phyloP scores from a whole-genome alignment of 2,329 filamentous ascomycete genomes.

The Coniochaeta ligniaria region DNA sequence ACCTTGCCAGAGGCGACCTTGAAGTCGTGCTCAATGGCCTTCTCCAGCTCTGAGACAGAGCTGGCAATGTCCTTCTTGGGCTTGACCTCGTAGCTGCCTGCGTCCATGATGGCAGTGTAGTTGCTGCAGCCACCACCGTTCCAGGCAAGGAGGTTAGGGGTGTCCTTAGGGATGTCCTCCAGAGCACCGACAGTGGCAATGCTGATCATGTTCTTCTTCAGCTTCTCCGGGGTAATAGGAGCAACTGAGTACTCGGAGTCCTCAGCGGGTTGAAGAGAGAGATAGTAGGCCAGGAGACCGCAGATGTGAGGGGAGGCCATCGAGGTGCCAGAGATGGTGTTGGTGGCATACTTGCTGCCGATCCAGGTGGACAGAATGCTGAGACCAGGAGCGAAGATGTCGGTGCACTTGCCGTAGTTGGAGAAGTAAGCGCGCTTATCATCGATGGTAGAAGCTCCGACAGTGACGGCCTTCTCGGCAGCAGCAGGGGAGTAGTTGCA shows the following conservation, averaged over 20 bases:
- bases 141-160: conserved; percentile 94
- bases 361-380: conserved; percentile 99
- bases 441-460: conserved; percentile 86
- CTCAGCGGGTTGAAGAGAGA: conserved; percentile 85
- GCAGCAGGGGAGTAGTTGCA: conserved; percentile 99
- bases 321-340: conserved; percentile 98
- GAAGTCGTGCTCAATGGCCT: conserved; percentile 54
- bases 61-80: conserved; percentile 34
- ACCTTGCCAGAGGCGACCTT: conserved; percentile 51
- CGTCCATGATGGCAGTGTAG: conserved; percentile 74
- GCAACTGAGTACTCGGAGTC: conserved; percentile 90
- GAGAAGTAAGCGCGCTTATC: conserved; percentile 99
- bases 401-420: conserved; percentile 99
- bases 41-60: conserved; percentile 52
- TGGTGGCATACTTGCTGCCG: conserved; percentile 89
- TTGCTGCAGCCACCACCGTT: conserved; percentile 95
- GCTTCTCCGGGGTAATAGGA: conserved; percentile 83
- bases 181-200: conserved; percentile 76
- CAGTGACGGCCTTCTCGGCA: conserved; percentile 85
- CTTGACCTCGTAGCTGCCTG: conserved; percentile 62
- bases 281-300: conserved; percentile 94
- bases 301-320: conserved; percentile 98
- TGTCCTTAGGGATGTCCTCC: conserved; percentile 74
- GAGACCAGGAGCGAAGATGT: conserved; percentile 96
- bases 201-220: conserved; percentile 82